phyloP scores from a whole-genome alignment of 2,329 filamentous ascomycete species.

The Fusarium lyarnte region DNA sequence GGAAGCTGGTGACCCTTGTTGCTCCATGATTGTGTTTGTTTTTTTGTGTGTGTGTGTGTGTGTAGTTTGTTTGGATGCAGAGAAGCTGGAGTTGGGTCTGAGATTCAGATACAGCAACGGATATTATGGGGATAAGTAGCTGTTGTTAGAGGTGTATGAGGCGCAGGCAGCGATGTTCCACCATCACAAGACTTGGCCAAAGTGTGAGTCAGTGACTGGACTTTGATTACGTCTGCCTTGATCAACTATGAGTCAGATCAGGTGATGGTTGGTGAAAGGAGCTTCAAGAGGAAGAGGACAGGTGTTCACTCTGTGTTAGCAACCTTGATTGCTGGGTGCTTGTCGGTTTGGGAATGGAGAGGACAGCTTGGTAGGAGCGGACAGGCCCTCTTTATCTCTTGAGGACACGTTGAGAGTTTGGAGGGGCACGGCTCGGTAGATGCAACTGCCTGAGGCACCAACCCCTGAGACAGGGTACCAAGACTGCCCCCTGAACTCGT shows the following conservation, averaged over 20 bases:
- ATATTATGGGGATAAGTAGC: constrained; percentile 9
- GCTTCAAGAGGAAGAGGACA: constrained; percentile 42
- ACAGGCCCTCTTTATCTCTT: constrained; percentile 50
- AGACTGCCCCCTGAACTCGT: constrained; percentile 24
- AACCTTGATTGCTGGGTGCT: constrained; percentile 22
- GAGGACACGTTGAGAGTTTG: constrained; percentile 47
- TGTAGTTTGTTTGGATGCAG: background rate
- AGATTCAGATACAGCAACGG: constrained; percentile 5
- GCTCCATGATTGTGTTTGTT: constrained; percentile 48
- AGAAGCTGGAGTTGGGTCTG: constrained; percentile 9
- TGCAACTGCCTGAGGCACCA: constrained; percentile 45
- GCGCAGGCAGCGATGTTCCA: constrained; percentile 28
- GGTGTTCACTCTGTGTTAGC: constrained; percentile 37
- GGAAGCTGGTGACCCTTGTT: constrained; percentile 55
- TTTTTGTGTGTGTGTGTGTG: constrained; percentile 19
- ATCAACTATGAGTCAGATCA: constrained; percentile 41
- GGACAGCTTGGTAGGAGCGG: constrained; percentile 35
- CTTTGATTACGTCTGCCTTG: constrained; percentile 22
- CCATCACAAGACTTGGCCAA: constrained; percentile 30
- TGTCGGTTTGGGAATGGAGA: constrained; percentile 15
- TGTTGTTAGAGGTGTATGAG: constrained; percentile 6
- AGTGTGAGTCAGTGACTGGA: constrained; percentile 40
- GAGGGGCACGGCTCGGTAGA: constrained; percentile 9
- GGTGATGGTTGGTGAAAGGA: constrained; percentile 17
- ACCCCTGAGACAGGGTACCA: constrained; percentile 25